phyloP scores from a whole-genome alignment of 2,329 filamentous ascomycete species.

The Alternaria angustiovoidea region DNA sequence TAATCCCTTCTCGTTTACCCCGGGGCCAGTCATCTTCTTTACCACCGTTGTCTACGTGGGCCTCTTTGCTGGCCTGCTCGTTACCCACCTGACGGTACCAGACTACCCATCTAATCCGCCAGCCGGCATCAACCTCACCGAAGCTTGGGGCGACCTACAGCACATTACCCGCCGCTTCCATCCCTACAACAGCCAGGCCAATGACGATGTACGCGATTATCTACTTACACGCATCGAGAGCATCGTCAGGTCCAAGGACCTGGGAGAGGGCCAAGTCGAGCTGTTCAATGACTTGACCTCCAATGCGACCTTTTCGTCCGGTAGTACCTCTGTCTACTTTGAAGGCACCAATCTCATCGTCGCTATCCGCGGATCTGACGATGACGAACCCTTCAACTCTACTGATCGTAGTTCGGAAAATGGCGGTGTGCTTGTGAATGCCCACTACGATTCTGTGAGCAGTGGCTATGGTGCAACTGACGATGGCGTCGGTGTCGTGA shows the following conservation, averaged over 20 bases:
- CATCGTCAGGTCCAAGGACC: slow-evolving; percentile 70
- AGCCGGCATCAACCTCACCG: slow-evolving; percentile 77
- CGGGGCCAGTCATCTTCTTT: slow-evolving; percentile 82
- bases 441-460: slow-evolving; percentile 93
- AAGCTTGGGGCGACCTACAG: slow-evolving; percentile 87
- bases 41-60: slow-evolving; percentile 79
- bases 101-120: slow-evolving; percentile 64
- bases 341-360: slow-evolving; percentile 92
- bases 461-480: slow-evolving; percentile 94
- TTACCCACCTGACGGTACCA: slow-evolving; percentile 80
- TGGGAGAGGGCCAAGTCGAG: slow-evolving; percentile 57
- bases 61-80: slow-evolving; percentile 74
- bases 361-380: slow-evolving; percentile 84
- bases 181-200: slow-evolving; percentile 85
- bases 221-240: slow-evolving; percentile 73
- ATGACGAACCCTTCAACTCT: slow-evolving; percentile 76
- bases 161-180: slow-evolving; percentile 78
- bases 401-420: slow-evolving; percentile 56
- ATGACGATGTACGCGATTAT: slow-evolving; percentile 81
- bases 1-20: slow-evolving; percentile 75
- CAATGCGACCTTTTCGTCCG: slow-evolving; percentile 75
- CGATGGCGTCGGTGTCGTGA: slow-evolving; percentile 89
- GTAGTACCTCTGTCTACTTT: slow-evolving; percentile 74
- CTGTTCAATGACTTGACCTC: slow-evolving; percentile 81
- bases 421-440: slow-evolving; percentile 89